Conservation (phyloP, 139 green algal genomes). For the Asterochloris sp. region DNA sequence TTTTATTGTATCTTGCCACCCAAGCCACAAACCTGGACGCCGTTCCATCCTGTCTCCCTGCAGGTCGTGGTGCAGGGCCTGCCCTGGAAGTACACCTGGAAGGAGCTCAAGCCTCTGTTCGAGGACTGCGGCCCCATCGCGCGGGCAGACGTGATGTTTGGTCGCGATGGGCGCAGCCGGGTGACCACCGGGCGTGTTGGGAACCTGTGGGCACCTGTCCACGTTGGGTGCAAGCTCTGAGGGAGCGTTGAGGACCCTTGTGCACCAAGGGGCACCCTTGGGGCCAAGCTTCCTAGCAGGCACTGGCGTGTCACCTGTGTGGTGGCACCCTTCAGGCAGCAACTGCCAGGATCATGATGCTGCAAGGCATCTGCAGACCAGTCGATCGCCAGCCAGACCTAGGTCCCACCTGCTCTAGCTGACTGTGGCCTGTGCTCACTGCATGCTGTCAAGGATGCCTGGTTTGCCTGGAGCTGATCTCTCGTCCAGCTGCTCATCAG, state of each 20-base stretch:
- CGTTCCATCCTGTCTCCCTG: constrained; percentile 7
- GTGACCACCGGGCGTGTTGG: constrained; percentile 23
- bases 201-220: background rate
- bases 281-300: background rate
- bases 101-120: constrained; percentile 81
- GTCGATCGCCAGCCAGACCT: too few relatives aligned
- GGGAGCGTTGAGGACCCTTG: too few relatives aligned
- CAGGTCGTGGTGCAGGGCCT: constrained; percentile 92
- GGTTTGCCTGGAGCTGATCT: background rate
- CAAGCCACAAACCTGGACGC: too few relatives aligned
- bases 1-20: too few relatives aligned
- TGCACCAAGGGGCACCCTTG: background rate
- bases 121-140: constrained; percentile 58
- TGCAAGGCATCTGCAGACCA: too few relatives aligned
- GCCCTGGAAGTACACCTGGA: constrained; percentile 79
- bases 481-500: background rate
- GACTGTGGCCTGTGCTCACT: too few relatives aligned
- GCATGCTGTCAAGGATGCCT: background rate
- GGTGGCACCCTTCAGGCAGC: too few relatives aligned
- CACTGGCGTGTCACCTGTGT: background rate
- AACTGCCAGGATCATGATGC: too few relatives aligned
- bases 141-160: constrained; percentile 70
- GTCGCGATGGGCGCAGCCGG: constrained; percentile 73
- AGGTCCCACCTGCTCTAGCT: too few relatives aligned
- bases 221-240: background rate